A percentile compares a stretch with the other conserved stretches of the same genome.
phyloP scores from a whole-genome alignment of 768 basidiomycete genomes.

The Suillus ampliporus region DNA sequence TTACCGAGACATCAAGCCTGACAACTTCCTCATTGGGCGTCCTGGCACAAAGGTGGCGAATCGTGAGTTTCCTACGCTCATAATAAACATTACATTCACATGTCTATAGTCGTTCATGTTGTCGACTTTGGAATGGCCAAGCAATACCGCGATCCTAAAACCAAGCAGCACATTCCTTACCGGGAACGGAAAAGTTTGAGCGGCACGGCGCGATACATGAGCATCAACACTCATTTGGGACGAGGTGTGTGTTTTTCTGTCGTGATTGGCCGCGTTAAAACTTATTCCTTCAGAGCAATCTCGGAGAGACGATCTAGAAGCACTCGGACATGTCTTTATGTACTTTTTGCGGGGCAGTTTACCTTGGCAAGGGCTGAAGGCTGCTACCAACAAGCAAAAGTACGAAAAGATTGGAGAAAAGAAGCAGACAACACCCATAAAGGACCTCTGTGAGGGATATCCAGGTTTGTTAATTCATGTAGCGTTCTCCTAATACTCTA shows the following conservation, averaged over 20 bases:
- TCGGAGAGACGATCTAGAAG: constrained; percentile 95
- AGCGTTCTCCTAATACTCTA: neutral
- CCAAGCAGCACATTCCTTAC: constrained; percentile 99
- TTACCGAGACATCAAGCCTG: constrained; percentile 99
- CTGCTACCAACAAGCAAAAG: constrained; percentile 99
- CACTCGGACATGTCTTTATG: constrained; percentile 99
- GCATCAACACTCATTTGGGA: constrained; percentile 98
- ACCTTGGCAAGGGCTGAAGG: constrained; percentile 99
- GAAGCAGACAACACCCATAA: constrained; percentile 98
- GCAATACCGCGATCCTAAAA: constrained; percentile 98
- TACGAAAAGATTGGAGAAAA: constrained; percentile 99
- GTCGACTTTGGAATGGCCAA: constrained; percentile 99
- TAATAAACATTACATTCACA: neutral
- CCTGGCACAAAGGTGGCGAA: constrained; percentile 91
- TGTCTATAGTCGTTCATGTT: constrained; percentile 75
- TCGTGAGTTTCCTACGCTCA: constrained; percentile 44
- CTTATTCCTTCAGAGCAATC: constrained; percentile 69
- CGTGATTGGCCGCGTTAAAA: constrained; percentile 13
- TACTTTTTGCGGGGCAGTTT: constrained; percentile 97
- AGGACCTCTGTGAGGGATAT: constrained; percentile 94
- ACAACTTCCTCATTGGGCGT: constrained; percentile 97
- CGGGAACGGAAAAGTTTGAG: constrained; percentile 96
- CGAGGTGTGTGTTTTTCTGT: constrained; percentile 62
- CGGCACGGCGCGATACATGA: constrained; percentile 99
- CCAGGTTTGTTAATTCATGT: constrained; percentile 64